Evolutionary conservation across 208 protist species (phyloP).

Genomic region (Trypanosoma melophagium): DNA sequence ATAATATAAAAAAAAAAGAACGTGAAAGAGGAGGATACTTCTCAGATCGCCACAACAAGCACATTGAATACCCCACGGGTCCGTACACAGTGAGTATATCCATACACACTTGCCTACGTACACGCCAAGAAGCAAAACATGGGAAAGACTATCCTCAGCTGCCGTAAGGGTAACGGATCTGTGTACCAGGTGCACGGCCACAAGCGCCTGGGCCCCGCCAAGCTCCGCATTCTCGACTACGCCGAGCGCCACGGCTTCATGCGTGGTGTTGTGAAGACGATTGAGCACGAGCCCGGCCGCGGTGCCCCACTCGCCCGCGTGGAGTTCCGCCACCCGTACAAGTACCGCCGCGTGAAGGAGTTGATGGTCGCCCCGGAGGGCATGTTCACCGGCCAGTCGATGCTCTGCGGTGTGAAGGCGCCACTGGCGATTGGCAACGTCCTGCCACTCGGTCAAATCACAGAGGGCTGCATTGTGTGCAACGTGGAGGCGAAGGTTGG

Average conservation of each 20-base stretch:
- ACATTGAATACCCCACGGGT: background rate
- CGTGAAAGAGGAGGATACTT: background rate
- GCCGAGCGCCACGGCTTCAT: conserved; percentile 94
- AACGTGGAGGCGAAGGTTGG: conserved; percentile 98
- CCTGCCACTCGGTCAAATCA: conserved; percentile 95
- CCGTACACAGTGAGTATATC: too few relatives aligned
- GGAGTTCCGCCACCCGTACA: conserved; percentile 96
- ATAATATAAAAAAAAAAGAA: too few relatives aligned
- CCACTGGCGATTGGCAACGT: conserved; percentile 97
- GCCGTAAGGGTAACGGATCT: conserved; percentile 94
- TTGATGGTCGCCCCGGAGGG: conserved; percentile 98
- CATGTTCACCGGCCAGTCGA: conserved; percentile 98
- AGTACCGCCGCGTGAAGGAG: conserved; percentile 91
- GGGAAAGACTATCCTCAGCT: conserved; percentile 88
- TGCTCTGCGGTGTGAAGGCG: conserved; percentile 98
- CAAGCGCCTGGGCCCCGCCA: conserved; percentile 95
- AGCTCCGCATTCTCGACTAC: conserved; percentile 96
- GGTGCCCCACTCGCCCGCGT: conserved; percentile 98
- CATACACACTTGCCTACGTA: too few relatives aligned
- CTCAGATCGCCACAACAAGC: background rate
- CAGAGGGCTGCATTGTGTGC: conserved; percentile 99
- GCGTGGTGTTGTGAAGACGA: conserved; percentile 91
- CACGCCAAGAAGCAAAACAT: conserved; percentile 29
- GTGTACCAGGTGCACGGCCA: conserved; percentile 93
- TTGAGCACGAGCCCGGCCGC: conserved; percentile 99